phyloP scores from a whole-genome alignment of 768 basidiomycete genomes.

The Mycena crocata region DNA sequence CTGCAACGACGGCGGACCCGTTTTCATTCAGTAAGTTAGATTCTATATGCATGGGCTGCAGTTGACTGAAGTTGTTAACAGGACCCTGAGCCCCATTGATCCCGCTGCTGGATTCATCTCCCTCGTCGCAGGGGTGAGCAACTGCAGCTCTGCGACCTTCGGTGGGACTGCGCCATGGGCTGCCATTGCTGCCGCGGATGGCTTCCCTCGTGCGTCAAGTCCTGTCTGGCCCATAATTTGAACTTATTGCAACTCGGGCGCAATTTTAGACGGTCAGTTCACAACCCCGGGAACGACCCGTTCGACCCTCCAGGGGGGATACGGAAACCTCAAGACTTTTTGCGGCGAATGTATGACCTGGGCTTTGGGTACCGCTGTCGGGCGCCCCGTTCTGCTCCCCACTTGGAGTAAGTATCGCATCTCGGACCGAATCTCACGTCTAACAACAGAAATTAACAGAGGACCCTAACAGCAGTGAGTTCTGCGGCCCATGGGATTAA shows the following conservation, averaged over 20 bases:
- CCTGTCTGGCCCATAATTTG: accelerated
- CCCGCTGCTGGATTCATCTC: not conserved
- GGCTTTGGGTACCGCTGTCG: slow-evolving; percentile 1
- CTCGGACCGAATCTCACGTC: not conserved
- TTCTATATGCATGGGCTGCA: too few species aligned
- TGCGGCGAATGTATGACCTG: slow-evolving; percentile 18
- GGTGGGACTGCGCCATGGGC: not conserved
- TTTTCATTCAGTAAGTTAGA: slow-evolving; percentile 8
- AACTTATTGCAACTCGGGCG: not conserved
- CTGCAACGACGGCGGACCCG: slow-evolving; percentile 20
- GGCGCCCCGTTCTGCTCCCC: slow-evolving; percentile 3
- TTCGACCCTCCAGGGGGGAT: slow-evolving; percentile 1
- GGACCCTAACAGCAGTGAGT: slow-evolving; percentile 20
- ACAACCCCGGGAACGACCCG: slow-evolving; percentile 6
- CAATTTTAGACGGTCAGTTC: slow-evolving; percentile 3
- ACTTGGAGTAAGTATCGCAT: slow-evolving; percentile 14
- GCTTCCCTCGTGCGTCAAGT: slow-evolving; percentile 8
- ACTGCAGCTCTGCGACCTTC: not conserved
- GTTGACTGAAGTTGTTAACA: not conserved
- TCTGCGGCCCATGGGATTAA: not conserved
- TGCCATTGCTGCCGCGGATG: slow-evolving; percentile 13
- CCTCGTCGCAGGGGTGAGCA: not conserved
- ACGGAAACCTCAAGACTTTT: slow-evolving; percentile 13
- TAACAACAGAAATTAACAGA: not conserved
- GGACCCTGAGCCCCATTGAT: slow-evolving; percentile 12